Evolutionary conservation across 495 filamentous ascomycete species (phyloP), one percentile per base, ranked within the genome.

Genomic region (Aspergillus heteromorphus): DNA sequence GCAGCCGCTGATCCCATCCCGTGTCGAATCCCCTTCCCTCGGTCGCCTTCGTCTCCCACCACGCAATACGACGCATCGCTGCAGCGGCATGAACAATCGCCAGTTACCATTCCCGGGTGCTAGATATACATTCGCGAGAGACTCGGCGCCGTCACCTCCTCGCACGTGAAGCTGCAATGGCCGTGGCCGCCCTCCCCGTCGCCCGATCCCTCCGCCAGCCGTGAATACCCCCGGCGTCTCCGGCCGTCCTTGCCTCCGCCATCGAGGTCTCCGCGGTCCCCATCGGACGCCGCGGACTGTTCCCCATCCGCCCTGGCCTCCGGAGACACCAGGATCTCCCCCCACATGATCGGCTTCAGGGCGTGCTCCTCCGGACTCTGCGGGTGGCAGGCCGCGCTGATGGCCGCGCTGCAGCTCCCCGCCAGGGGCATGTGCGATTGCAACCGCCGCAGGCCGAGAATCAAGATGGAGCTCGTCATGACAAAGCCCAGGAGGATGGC

Each of bases 381-480:
- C 2, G 66, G 64, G 66, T 78, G 74, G 53, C 72, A 78, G 0
- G 75, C 73, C 0, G 76, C 76, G 53, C 71, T 73, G 30, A 78
- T 68, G 0, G 66, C 74, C 0, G 65, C 61, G 52, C 72, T 75
- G 43, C 63, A 58, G 8, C 49, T 63, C 0, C 51, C 65, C 1
- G 62, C 66, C 0, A 75, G 40, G 8, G 74, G 73, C 49, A 76
- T 70, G 4, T 7, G n/a, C 4, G 53, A 50, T n/a, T 45, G 38
- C 17, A 54, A 54, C 13, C 45, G 30, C 1, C 53, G 25, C 8
- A 48, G 10, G 9, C 55, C 30, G 6, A 62, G 18, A 5, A 18
- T 16, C 0, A 34, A 2, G 1, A 38, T n/a, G 8, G 34, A 5
- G 8, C 34, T n/a, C 10, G 13, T 10, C 17, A 55, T 21, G 0